These are phyloP conservation scores for Coemansia sp. DNA, from an alignment of 192 early-diverging fungal genomes.

Conservation along the genomic window DNA sequence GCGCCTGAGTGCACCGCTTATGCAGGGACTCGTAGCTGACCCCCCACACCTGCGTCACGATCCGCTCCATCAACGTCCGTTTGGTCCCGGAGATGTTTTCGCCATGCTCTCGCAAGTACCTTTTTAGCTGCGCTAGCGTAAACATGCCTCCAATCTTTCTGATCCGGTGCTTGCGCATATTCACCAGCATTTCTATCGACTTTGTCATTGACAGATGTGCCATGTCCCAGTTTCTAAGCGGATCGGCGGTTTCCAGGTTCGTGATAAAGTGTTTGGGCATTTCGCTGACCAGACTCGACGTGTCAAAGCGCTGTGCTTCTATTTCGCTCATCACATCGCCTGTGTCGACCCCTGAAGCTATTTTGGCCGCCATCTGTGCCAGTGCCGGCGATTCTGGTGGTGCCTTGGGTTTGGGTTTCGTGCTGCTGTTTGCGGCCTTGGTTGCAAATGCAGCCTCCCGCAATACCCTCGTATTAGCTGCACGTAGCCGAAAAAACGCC, in stretches of 20 bases:
- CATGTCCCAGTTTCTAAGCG: neutral
- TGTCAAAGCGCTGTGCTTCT: constrained; percentile 31
- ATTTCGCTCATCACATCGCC: constrained; percentile 18
- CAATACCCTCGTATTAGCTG: too few species aligned
- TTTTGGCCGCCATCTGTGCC: constrained; percentile 11
- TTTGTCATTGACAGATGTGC: constrained; percentile 1
- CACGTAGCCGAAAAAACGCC: too few species aligned
- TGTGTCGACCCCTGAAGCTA: neutral
- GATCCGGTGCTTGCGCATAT: constrained; percentile 13
- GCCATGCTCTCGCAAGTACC: constrained; percentile 22
- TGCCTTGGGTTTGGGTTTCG: neutral
- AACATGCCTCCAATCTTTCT: constrained; percentile 15
- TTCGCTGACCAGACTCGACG: constrained; percentile 17
- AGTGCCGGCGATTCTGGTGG: constrained; percentile 25
- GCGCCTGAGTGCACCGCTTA: constrained; percentile 7
- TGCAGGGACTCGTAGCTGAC: constrained; percentile 17
- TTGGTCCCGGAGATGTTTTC: constrained; percentile 15
- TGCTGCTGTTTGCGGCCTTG: neutral
- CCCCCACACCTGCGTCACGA: constrained; percentile 39
- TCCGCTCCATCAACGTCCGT: constrained; percentile 21
- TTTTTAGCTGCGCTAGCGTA: constrained; percentile 20
- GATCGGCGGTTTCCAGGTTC: constrained; percentile 1
- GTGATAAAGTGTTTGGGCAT: constrained; percentile 20
- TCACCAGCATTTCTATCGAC: constrained; percentile 2
- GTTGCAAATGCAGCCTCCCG: too few species aligned